Evolutionary conservation across 768 basidiomycete genomes (phyloP).

Genomic region (Tulasnella sp.): DNA sequence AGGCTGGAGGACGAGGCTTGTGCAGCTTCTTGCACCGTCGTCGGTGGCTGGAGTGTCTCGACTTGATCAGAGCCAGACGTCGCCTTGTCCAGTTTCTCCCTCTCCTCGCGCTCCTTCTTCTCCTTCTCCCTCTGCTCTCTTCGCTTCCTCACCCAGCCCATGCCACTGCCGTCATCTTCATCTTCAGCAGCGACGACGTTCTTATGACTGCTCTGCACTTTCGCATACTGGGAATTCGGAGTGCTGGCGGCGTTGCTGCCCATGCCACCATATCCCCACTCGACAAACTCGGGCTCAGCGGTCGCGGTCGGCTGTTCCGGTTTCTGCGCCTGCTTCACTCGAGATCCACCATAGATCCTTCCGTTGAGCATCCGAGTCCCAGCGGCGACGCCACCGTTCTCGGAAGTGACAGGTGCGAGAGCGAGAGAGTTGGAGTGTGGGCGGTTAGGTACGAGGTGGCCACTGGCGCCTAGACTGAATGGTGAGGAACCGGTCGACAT

Average conservation of each 20-base stretch:
- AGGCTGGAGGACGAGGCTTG: not conserved
- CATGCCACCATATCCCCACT: conserved; percentile 88
- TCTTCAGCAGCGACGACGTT: conserved; percentile 31
- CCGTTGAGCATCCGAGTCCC: conserved; percentile 61
- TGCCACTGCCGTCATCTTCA: conserved; percentile 74
- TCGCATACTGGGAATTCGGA: conserved; percentile 29
- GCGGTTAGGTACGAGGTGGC: conserved; percentile 25
- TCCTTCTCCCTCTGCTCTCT: conserved; percentile 37
- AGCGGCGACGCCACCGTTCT: conserved; percentile 22
- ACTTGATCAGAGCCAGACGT: not conserved
- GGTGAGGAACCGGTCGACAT: conserved; percentile 16
- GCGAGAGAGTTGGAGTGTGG: conserved; percentile 25
- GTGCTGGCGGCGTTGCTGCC: conserved; percentile 36
- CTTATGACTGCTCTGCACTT: conserved; percentile 27
- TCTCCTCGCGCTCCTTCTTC: conserved; percentile 21
- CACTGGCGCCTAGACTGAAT: not conserved
- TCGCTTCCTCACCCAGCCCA: conserved; percentile 67
- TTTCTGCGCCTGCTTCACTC: conserved; percentile 22
- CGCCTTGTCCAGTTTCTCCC: conserved; percentile 5
- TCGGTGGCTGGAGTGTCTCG: not conserved
- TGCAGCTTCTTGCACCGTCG: not conserved
- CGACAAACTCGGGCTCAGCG: conserved; percentile 69
- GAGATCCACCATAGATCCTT: conserved; percentile 53
- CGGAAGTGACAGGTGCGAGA: conserved; percentile 22
- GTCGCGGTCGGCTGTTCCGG: conserved; percentile 19